phyloP scores from a whole-genome alignment of 495 filamentous ascomycete species.

The Elasticomyces elasticus region DNA sequence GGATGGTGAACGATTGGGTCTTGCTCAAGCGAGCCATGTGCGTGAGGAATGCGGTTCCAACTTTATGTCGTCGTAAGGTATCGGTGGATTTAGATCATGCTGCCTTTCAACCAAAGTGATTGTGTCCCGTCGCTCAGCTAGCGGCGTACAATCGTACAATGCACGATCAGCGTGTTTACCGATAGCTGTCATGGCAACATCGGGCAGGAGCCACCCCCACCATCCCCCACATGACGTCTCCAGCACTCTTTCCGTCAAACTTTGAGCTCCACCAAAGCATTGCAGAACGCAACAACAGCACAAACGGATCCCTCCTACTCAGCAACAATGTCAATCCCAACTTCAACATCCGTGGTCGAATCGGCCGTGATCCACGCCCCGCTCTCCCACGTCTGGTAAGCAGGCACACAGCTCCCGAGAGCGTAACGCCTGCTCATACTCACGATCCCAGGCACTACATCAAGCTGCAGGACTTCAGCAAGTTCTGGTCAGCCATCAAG shows the following conservation, averaged over 20 bases:
- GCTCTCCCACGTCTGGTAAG: constrained; percentile 50
- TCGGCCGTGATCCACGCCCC: constrained; percentile 54
- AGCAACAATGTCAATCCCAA: constrained; percentile 39
- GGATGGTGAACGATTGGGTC: constrained; percentile 9
- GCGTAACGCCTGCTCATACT: too few relatives aligned
- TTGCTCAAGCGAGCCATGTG: constrained; percentile 18
- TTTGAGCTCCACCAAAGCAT: too few relatives aligned
- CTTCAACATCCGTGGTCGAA: constrained; percentile 53
- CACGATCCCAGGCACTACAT: constrained; percentile 63
- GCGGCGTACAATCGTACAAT: background rate
- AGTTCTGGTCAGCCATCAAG: constrained; percentile 49
- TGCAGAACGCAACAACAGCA: too few relatives aligned
- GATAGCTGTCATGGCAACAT: background rate
- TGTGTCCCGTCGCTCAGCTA: background rate
- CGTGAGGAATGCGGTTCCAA: background rate
- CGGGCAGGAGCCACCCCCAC: too few relatives aligned
- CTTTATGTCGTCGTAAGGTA: background rate
- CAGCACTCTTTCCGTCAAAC: too few relatives aligned
- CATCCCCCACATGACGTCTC: too few relatives aligned
- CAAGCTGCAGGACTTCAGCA: constrained; percentile 51
- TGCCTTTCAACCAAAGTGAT: background rate
- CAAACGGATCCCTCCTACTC: too few relatives aligned
- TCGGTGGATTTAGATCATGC: background rate
- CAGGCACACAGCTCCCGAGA: too few relatives aligned
- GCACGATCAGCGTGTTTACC: background rate